These are phyloP conservation scores for Rostrohypoxylon terebratum DNA, from an alignment of 495 filamentous ascomycete species.

Conservation along the genomic window DNA sequence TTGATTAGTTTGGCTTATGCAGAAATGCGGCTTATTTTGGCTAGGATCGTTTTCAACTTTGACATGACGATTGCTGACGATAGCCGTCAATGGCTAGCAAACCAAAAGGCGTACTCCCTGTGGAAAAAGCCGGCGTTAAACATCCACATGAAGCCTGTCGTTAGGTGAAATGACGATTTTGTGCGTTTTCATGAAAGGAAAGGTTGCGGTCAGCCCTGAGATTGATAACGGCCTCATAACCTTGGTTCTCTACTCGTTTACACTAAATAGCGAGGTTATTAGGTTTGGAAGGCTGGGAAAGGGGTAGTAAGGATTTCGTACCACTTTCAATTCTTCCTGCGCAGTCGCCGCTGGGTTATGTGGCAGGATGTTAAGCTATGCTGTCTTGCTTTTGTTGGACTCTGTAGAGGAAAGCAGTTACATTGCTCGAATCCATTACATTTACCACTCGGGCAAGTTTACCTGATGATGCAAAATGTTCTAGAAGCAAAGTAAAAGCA, in stretches of 20 bases:
- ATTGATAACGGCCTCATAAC: not conserved
- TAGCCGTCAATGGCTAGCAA: conserved; percentile 55
- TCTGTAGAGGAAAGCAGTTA: too few relatives aligned
- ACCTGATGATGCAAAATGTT: too few relatives aligned
- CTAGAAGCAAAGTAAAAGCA: too few relatives aligned
- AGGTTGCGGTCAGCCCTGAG: not conserved
- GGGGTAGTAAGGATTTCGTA: not conserved
- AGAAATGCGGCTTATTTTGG: conserved; percentile 64
- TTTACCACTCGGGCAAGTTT: too few relatives aligned
- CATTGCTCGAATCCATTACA: too few relatives aligned
- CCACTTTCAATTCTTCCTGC: too few relatives aligned
- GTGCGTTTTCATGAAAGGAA: not conserved
- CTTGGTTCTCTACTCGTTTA: not conserved
- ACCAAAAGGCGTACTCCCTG: conserved; percentile 53
- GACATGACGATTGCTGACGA: conserved; percentile 62
- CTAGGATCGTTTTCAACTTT: conserved; percentile 64
- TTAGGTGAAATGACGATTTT: conserved; percentile 7
- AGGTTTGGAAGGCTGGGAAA: not conserved
- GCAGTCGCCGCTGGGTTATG: too few relatives aligned
- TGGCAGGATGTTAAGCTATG: too few relatives aligned
- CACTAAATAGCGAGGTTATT: not conserved
- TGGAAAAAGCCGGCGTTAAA: conserved; percentile 59
- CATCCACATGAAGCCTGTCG: conserved; percentile 42
- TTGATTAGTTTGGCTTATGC: conserved; percentile 59
- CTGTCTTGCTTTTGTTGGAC: too few relatives aligned